phyloP scores from a whole-genome alignment of 2,329 filamentous ascomycete species.

The Fragosphaeria purpurea region DNA sequence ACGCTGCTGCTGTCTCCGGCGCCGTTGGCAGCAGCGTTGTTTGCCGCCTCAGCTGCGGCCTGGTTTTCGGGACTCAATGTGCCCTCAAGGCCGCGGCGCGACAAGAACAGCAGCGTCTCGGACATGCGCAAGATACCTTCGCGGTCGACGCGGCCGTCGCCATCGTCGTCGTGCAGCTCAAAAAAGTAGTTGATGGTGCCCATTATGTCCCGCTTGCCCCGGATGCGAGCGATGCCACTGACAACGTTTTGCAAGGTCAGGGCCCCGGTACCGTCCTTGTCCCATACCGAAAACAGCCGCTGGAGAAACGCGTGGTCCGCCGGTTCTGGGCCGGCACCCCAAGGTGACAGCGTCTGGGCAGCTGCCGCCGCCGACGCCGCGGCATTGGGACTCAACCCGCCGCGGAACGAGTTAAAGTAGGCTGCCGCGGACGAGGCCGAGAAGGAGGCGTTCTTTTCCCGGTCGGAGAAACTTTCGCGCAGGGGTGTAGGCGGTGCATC shows the following conservation, averaged over 20 bases:
- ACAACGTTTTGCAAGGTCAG: constrained; percentile 88
- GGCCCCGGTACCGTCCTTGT: constrained; percentile 64
- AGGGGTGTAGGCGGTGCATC: constrained; percentile 61
- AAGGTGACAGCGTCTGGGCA: constrained; percentile 36
- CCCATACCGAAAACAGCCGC: constrained; percentile 81
- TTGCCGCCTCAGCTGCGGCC: constrained; percentile 29
- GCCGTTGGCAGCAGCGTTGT: constrained; percentile 2
- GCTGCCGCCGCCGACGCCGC: not conserved
- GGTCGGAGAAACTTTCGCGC: constrained; percentile 36
- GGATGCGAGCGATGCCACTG: constrained; percentile 79
- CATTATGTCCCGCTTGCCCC: constrained; percentile 94
- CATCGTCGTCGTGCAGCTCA: constrained; percentile 88
- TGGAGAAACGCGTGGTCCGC: constrained; percentile 93
- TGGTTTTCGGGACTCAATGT: constrained; percentile 57
- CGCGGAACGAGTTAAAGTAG: constrained; percentile 49
- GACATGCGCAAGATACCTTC: constrained; percentile 94
- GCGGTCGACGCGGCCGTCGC: constrained; percentile 82
- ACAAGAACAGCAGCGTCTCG: constrained; percentile 86
- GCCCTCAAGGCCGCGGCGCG: constrained; percentile 74
- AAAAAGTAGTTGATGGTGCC: constrained; percentile 97
- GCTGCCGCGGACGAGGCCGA: constrained; percentile 27
- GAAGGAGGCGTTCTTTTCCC: constrained; percentile 49
- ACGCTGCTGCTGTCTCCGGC: constrained; percentile 10
- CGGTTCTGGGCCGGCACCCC: constrained; percentile 53
- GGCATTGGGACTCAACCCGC: constrained; percentile 15